Evolutionary conservation across 2,329 filamentous ascomycete species (phyloP), one percentile per base, ranked within the genome.

Genomic region (Aspergillus fischeri): DNA sequence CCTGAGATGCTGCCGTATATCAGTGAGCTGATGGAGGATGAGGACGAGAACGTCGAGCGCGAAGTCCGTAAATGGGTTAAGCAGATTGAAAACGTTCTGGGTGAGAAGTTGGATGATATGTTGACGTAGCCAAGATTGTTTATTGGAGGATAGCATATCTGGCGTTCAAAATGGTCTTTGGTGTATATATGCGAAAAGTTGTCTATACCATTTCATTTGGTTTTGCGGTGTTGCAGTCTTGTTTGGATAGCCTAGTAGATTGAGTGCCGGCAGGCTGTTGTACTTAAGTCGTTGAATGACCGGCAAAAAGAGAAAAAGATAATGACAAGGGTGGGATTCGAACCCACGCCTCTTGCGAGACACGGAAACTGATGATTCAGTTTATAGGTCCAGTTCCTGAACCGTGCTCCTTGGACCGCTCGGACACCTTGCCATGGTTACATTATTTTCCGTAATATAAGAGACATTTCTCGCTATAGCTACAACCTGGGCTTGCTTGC

Each of bases 1-100:
- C 91, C 93, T 0, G 94, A 99, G 82, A 97, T 97, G 89, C 77
- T 99, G 72, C 93, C 95, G 21, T 91, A 93, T 63, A 96, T 99
- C 66, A 95, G 91, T 68, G 94, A 99, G 78, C 75, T 96, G 68
- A 89, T 96, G 77, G 94, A 99, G 71, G 94, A 99, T 72, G 94
- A 97, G 65, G 92, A 97, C 70, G 94, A 97, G 77, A 82, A 83
- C 28, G 93, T 99, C 25, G 94, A 99, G 78, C 81, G 86, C 69
- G 92, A 96, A 79, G 93, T 92, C 41, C 84, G 92, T 70, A 82
- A 86, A 67, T 97, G 94, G 93, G 94, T 97, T 66, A 84, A 88
- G 70, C 86, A 87, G 75, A 95, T 99, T 70, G 93, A 97, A 76
- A 87, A 84, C 49, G 88, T 95, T 29, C 77, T 97, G 53, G 94